phyloP scores from a whole-genome alignment of 768 basidiomycete genomes.

The Butyriboletus loyo region DNA sequence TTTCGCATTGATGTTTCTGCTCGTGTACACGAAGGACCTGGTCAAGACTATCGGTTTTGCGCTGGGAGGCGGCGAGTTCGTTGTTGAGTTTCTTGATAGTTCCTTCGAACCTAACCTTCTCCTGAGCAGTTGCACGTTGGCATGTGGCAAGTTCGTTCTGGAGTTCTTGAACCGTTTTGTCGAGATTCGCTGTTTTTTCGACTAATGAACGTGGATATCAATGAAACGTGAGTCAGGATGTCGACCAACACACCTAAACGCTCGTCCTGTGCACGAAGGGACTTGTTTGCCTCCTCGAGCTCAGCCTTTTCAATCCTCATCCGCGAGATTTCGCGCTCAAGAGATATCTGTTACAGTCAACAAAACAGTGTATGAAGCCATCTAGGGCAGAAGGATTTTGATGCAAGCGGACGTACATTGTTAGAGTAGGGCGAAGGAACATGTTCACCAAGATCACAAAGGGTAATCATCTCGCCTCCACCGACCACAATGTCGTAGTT shows the following conservation, averaged over 20 bases:
- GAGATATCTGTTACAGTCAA: neutral
- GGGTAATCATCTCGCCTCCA: neutral
- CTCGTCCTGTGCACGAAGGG: neutral
- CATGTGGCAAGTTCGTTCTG: too few species aligned
- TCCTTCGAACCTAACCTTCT: too few species aligned
- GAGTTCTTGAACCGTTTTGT: too few species aligned
- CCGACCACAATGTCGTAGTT: neutral
- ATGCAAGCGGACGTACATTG: neutral
- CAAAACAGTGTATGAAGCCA: neutral
- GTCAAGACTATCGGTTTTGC: too few species aligned
- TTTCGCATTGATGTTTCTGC: neutral
- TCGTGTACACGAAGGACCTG: neutral
- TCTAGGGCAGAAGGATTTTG: neutral
- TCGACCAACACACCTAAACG: neutral
- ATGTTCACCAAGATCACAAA: neutral
- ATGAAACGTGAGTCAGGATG: neutral
- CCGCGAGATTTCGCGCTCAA: too few species aligned
- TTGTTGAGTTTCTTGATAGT: too few species aligned
- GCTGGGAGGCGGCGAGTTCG: neutral
- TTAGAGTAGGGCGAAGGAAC: neutral
- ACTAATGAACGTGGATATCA: neutral
- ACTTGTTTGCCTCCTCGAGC: neutral
- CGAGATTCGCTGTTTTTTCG: too few species aligned
- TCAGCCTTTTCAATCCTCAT: neutral
- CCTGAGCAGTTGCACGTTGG: too few species aligned